Evolutionary conservation across 208 protist species (phyloP).

Genomic region (Trypanosoma conorhini): DNA sequence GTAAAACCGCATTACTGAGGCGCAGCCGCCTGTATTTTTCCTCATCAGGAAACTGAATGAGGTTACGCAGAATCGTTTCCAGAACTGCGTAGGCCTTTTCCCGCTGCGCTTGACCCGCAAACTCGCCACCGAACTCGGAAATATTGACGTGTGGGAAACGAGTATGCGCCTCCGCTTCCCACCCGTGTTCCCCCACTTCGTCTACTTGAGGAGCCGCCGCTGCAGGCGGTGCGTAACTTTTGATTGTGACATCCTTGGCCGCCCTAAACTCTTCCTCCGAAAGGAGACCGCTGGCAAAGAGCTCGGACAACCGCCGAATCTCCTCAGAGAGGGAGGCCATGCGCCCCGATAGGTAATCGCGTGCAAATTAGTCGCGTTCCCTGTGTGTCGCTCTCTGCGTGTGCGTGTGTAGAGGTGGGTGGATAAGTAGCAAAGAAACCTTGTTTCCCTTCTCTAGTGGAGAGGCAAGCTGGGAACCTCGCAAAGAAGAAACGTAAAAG

Average conservation of each 20-base stretch:
- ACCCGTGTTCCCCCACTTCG: neutral
- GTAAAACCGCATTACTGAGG: slow-evolving; percentile 37
- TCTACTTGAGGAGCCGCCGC: neutral
- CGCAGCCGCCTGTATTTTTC: slow-evolving; percentile 57
- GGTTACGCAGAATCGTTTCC: slow-evolving; percentile 50
- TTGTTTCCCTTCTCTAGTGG: too few species aligned
- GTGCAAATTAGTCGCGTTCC: neutral
- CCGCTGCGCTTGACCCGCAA: slow-evolving; percentile 20
- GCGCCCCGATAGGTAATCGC: neutral
- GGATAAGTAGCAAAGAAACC: too few species aligned
- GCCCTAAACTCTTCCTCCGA: slow-evolving; percentile 61
- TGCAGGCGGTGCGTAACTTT: slow-evolving; percentile 12
- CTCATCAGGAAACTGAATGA: slow-evolving; percentile 38
- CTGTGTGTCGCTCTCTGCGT: too few species aligned
- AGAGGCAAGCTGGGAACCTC: too few species aligned
- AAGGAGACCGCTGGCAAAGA: slow-evolving; percentile 49
- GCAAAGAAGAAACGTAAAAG: too few species aligned
- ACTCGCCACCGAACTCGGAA: slow-evolving; percentile 17
- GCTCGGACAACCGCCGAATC: slow-evolving; percentile 52
- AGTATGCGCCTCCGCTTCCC: neutral
- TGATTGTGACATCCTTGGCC: slow-evolving; percentile 51
- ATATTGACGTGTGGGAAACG: slow-evolving; percentile 7
- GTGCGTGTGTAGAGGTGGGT: neutral
- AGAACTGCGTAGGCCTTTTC: slow-evolving; percentile 41
- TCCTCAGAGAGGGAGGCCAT: slow-evolving; percentile 51